phyloP scores from a whole-genome alignment of 176 grass and related monocot species.

The Hordeum vulgare region DNA sequence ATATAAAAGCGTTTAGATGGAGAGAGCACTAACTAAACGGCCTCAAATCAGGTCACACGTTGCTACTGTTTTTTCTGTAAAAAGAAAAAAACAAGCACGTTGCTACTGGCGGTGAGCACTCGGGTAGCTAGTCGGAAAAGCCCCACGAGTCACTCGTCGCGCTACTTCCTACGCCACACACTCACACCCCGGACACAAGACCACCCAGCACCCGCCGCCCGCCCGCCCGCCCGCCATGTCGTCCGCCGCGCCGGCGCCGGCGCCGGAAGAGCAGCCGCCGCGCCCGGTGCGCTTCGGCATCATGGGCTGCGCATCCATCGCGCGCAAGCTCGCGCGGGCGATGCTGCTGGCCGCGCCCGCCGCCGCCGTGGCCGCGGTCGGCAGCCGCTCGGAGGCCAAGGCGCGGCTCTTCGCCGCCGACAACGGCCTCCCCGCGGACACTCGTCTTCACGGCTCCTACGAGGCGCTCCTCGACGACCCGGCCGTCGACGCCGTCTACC shows the following conservation, averaged over 20 bases:
- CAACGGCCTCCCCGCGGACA: constrained; percentile 24
- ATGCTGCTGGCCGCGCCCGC: constrained; percentile 43
- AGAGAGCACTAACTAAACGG: no score
- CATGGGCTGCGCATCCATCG: constrained; percentile 68
- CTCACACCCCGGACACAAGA: background rate
- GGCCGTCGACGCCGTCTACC: constrained; percentile 64
- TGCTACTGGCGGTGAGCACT: no score
- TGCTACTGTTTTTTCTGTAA: no score
- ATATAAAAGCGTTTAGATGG: no score
- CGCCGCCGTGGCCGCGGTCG: constrained; percentile 42
- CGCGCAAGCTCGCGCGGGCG: constrained; percentile 61
- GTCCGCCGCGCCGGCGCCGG: background rate
- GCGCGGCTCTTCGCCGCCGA: constrained; percentile 57
- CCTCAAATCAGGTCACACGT: no score
- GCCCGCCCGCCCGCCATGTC: background rate
- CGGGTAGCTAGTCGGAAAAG: no score
- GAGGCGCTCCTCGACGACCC: constrained; percentile 69
- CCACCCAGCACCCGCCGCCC: background rate
- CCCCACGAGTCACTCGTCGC: background rate
- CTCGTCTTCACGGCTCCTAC: constrained; percentile 53
- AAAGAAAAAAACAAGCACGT: no score
- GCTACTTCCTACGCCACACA: background rate
- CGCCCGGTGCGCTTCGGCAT: constrained; percentile 64
- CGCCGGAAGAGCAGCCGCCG: background rate
- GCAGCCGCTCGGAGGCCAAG: constrained; percentile 59